Evolutionary conservation across 2,329 filamentous ascomycete species (phyloP).

Genomic region (Ustilaginoidea virens): DNA sequence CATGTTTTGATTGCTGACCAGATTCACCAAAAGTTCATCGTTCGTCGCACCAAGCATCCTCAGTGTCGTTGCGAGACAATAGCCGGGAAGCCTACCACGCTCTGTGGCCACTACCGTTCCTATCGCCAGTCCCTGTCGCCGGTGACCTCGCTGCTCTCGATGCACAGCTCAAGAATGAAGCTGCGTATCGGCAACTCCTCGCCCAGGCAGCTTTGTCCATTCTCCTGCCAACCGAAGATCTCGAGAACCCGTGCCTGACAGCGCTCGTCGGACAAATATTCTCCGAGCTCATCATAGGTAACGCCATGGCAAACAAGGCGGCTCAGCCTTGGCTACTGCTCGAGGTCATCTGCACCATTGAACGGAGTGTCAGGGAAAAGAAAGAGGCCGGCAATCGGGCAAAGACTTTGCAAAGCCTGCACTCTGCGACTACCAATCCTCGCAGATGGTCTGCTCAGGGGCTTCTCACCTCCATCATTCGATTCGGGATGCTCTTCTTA

Average conservation of each 20-base stretch:
- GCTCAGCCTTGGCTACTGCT: conserved; percentile 83
- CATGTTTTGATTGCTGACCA: too few relatives aligned
- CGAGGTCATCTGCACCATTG: conserved; percentile 64
- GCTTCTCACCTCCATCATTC: conserved; percentile 41
- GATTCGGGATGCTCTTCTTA: conserved; percentile 38
- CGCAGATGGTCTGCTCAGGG: conserved; percentile 25
- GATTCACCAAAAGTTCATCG: conserved; percentile 56
- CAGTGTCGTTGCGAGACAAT: conserved; percentile 45
- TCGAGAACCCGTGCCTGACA: conserved; percentile 75
- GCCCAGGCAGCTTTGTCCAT: conserved; percentile 68
- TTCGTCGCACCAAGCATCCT: conserved; percentile 43
- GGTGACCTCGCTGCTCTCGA: conserved; percentile 32
- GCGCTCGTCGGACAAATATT: conserved; percentile 76
- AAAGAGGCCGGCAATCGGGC: conserved; percentile 7
- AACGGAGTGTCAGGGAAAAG: conserved; percentile 22
- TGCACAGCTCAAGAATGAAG: conserved; percentile 62
- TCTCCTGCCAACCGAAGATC: conserved; percentile 79
- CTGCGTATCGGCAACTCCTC: conserved; percentile 74
- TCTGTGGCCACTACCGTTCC: conserved; percentile 62
- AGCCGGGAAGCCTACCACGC: conserved; percentile 66
- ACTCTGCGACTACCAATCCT: conserved; percentile 6
- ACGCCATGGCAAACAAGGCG: conserved; percentile 61
- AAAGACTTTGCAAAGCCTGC: background rate
- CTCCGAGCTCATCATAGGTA: conserved; percentile 78
- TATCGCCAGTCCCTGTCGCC: conserved; percentile 58